Evolutionary conservation across 345 rosid genomes (phyloP).

Genomic region (Excoecaria cochinchinensis): DNA sequence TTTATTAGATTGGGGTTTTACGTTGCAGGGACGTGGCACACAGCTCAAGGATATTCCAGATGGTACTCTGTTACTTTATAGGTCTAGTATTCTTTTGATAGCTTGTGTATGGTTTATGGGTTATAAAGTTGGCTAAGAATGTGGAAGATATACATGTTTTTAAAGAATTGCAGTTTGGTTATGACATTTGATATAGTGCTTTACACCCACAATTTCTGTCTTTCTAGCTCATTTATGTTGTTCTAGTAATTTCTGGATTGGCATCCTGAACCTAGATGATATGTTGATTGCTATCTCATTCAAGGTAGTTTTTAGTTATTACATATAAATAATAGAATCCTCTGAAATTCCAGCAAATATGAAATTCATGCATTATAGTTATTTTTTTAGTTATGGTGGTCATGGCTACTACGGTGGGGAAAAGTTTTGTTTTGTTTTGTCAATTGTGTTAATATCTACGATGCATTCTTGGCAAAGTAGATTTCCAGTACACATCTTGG

Average conservation of each 20-base stretch:
- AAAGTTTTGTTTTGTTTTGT: too few relatives aligned
- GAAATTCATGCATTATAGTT: neutral
- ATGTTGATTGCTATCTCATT: neutral
- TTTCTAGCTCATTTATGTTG: neutral
- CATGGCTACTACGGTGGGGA: too few relatives aligned
- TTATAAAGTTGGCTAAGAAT: neutral
- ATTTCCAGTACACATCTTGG: neutral
- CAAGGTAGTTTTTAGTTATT: neutral
- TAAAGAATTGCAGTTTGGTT: neutral
- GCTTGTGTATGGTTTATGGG: neutral
- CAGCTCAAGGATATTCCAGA: conserved; percentile 89
- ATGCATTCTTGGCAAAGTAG: neutral
- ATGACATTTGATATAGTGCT: neutral
- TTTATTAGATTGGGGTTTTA: neutral
- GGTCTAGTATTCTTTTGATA: neutral
- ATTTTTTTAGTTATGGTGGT: too few relatives aligned
- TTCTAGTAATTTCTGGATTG: neutral
- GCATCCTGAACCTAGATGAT: neutral
- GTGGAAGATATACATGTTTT: neutral
- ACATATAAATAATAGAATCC: neutral
- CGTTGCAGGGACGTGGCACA: conserved; percentile 76
- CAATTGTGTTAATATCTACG: too few relatives aligned
- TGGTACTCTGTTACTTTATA: conserved; percentile 39
- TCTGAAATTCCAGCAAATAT: neutral
- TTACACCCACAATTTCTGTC: neutral